Evolutionary conservation across 768 basidiomycete genomes (phyloP).

Genomic region (Tylopilus intermedius): DNA sequence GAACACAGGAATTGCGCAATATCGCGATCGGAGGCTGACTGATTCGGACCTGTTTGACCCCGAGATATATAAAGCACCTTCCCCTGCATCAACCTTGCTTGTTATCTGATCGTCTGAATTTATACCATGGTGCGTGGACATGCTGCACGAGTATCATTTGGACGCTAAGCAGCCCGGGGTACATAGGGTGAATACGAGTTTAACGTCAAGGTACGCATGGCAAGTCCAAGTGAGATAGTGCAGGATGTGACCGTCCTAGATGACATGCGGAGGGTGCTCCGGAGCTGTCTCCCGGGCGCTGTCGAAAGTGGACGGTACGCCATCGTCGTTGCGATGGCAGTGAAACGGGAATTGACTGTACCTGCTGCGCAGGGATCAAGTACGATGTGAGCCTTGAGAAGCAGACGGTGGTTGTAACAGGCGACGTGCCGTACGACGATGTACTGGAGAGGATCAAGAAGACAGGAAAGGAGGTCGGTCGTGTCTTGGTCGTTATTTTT

Average conservation of each 20-base stretch:
- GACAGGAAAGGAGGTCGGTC: slow-evolving; percentile 81
- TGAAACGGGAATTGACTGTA: background rate
- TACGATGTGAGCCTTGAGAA: slow-evolving; percentile 62
- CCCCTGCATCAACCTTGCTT: background rate
- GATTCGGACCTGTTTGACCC: background rate
- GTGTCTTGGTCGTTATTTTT: background rate
- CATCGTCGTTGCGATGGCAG: background rate
- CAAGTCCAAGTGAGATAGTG: background rate
- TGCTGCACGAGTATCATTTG: background rate
- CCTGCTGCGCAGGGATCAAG: slow-evolving; percentile 18
- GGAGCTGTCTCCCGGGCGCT: slow-evolving; percentile 75
- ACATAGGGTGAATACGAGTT: slow-evolving; percentile 54
- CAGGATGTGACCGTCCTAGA: slow-evolving; percentile 40
- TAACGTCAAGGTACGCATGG: slow-evolving; percentile 65
- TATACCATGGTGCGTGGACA: slow-evolving; percentile 21
- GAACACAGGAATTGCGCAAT: background rate
- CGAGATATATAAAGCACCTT: slow-evolving; percentile 4
- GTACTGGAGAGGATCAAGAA: slow-evolving; percentile 75
- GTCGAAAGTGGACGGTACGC: slow-evolving; percentile 48
- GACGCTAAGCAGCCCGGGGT: slow-evolving; percentile 1
- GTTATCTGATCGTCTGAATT: background rate
- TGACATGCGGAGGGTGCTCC: slow-evolving; percentile 86
- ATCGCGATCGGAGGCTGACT: background rate
- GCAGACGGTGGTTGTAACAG: slow-evolving; percentile 70
- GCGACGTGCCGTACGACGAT: slow-evolving; percentile 55